Base-by-base conservation (phyloP, 2,329 filamentous ascomycete species). In the Aspergillus clavatus region DNA sequence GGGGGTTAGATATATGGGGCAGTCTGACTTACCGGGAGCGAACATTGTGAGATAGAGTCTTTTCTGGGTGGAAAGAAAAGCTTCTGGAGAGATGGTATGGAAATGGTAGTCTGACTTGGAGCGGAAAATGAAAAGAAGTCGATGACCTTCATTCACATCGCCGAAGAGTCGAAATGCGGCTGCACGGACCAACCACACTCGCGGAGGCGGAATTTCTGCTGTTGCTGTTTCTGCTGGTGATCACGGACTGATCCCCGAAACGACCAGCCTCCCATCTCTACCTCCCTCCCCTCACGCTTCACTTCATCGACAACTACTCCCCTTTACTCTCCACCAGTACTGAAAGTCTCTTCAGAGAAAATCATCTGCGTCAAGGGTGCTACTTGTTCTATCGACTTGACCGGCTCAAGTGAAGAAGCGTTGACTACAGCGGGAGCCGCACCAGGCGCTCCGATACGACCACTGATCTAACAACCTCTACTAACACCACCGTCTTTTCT, bases 11-110 rank as follows among this genome's bases (percentile, higher is more conserved):
- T n/a, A n/a, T n/a, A n/a, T n/a, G n/a, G n/a, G n/a, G n/a, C n/a
- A n/a, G n/a, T n/a, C n/a, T 6, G 14, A 33, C 56, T 47, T 49
- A 67, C 63, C 62, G 40, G 63, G 62, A 37, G 60, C 62, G 40
- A 66, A 66, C 63, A 66, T 66, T 50, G 28, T 62, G 52, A 42
- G 16, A 35, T 24, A 24, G 4, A 4, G n/a, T 18, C 16, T 18
- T 35, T 28, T 44, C 29, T 43, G 23, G 23, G 37, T 38, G 43
- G 31, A 47, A 45, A 31, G 24, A 35, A 39, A 26, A 23, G 28
- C 23, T 24, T n/a, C n/a, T n/a, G n/a, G n/a, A n/a, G n/a, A n/a
- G n/a, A n/a, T n/a, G n/a, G n/a, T n/a, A n/a, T n/a, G n/a, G n/a
- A n/a, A n/a, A n/a, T n/a, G n/a, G n/a, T n/a, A n/a, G n/a, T n/a